A percentile compares a stretch with the other conserved stretches of the same genome.
Conservation (phyloP, 257 asterid genomes). For the Penstemon davidsonii region DNA sequence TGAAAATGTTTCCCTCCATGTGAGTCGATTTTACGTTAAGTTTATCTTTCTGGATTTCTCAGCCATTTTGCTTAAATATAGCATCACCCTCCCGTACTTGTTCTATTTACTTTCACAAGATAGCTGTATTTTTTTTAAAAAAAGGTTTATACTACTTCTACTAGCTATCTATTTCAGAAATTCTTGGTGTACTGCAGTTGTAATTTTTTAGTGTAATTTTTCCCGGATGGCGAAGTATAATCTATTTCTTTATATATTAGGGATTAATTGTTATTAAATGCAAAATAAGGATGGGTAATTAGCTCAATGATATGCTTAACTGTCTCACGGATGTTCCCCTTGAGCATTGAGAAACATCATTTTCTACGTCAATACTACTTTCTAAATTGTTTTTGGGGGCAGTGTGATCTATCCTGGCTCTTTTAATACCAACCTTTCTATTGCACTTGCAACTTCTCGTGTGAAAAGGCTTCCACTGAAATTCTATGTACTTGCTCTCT, state of each 20-base stretch:
- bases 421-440: neutral
- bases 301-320: slow-evolving; percentile 12
- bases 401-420: slow-evolving; percentile 5
- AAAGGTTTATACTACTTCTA: neutral
- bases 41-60: slow-evolving; percentile 7
- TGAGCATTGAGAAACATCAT: slow-evolving; percentile 9
- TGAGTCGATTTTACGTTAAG: slow-evolving; percentile 44
- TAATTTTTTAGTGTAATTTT: neutral
- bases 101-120: neutral
- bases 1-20: slow-evolving; percentile 46
- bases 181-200: slow-evolving; percentile 6
- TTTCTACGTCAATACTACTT: neutral
- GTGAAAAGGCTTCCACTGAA: neutral
- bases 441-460: neutral
- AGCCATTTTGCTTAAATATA: slow-evolving; percentile 4
- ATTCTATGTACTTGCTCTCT: slow-evolving; percentile 2
- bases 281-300: neutral
- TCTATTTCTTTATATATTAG: neutral
- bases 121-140: slow-evolving; percentile 1
- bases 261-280: neutral
- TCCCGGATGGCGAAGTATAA: neutral
- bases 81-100: neutral
- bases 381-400: neutral
- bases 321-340: neutral
- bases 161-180: slow-evolving; percentile 4